Conservation (phyloP, 257 asterid species). For the Schizonepeta tenuifolia region DNA sequence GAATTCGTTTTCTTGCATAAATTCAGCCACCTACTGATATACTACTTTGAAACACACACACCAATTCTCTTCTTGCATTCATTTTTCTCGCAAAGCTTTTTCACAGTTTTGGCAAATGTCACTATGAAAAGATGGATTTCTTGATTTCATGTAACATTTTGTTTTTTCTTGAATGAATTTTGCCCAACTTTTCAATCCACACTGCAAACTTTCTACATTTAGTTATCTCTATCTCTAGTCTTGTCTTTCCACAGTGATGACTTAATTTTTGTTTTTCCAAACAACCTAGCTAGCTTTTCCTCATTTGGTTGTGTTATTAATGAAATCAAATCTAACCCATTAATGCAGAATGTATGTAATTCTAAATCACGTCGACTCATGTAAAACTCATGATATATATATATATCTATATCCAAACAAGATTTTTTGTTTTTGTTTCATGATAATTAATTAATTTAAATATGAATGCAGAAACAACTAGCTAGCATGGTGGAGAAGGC, state of each 20-base stretch:
- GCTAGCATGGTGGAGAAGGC: conserved; percentile 90
- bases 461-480: conserved; percentile 69
- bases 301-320: conserved; percentile 52
- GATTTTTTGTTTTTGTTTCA: no score
- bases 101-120: conserved; percentile 36
- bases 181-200: conserved; percentile 33
- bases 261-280: conserved; percentile 52
- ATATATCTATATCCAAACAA: no score
- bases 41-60: neutral
- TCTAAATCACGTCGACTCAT: conserved; percentile 2
- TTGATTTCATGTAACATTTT: conserved; percentile 55
- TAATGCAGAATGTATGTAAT: conserved; percentile 37
- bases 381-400: neutral
- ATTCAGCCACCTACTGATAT: neutral
- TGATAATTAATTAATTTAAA: no score
- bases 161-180: conserved; percentile 41
- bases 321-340: conserved; percentile 38
- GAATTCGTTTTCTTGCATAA: conserved; percentile 22
- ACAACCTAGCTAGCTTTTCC: conserved; percentile 46
- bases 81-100: neutral
- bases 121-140: conserved; percentile 33
- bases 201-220: conserved; percentile 49
- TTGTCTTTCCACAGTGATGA: conserved; percentile 50
- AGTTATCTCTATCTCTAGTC: conserved; percentile 53
- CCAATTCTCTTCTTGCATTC: neutral